Conservation (phyloP, 192 early-diverging fungal species). For the Cetraspora pellucida region DNA sequence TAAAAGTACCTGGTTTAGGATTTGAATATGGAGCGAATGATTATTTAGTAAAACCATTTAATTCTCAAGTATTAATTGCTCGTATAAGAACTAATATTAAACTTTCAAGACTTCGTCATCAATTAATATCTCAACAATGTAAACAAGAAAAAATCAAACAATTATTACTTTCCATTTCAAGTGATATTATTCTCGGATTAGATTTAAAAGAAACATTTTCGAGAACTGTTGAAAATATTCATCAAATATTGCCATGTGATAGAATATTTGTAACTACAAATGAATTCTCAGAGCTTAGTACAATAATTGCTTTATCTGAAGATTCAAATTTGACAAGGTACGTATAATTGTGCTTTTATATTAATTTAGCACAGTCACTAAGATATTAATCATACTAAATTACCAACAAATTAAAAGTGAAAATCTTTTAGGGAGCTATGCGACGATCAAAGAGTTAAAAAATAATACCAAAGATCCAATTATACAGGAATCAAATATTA, state of each 20-base stretch:
- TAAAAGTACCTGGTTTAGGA: slow-evolving; percentile 32
- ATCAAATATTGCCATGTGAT: slow-evolving; percentile 43
- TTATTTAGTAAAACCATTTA: slow-evolving; percentile 56
- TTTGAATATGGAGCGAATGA: slow-evolving; percentile 62
- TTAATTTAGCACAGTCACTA: too few species aligned
- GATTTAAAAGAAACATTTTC: slow-evolving; percentile 38
- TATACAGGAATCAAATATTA: too few species aligned
- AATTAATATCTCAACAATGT: slow-evolving; percentile 45
- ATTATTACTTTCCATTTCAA: slow-evolving; percentile 45
- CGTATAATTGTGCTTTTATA: too few species aligned
- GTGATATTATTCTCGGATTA: slow-evolving; percentile 42
- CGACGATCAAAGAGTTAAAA: too few species aligned
- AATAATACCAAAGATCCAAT: too few species aligned
- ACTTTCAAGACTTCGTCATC: slow-evolving; percentile 45
- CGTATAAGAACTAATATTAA: slow-evolving; percentile 57
- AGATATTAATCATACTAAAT: too few species aligned
- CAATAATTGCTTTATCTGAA: not conserved
- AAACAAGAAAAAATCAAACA: slow-evolving; percentile 43
- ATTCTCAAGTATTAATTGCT: slow-evolving; percentile 53
- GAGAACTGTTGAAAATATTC: slow-evolving; percentile 39
- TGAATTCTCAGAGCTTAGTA: not conserved
- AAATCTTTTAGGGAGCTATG: too few species aligned
- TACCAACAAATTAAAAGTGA: too few species aligned
- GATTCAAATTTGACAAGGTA: not conserved
- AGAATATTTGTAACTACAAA: slow-evolving; percentile 35